Evolutionary conservation across 176 grass and related monocot genomes (phyloP).

Genomic region (Poa pratensis): DNA sequence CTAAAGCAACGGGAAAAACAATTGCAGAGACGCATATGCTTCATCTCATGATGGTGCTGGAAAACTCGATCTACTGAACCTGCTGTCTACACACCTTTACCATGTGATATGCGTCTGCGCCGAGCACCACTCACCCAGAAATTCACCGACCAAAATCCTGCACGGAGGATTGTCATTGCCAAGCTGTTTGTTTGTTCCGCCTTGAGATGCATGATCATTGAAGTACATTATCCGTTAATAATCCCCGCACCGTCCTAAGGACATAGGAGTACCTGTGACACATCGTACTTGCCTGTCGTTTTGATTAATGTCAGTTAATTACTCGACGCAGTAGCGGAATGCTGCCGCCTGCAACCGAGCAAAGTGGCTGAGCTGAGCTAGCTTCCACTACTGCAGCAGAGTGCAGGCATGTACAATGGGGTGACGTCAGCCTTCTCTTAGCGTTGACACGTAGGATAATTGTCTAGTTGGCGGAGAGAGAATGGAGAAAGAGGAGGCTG

Average conservation of each 20-base stretch:
- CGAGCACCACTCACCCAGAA: background rate
- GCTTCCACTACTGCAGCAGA: constrained; percentile 44
- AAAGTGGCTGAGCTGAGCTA: constrained; percentile 26
- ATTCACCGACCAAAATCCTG: constrained; percentile 10
- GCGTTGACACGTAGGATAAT: no score
- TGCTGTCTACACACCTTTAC: background rate
- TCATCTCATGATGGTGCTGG: background rate
- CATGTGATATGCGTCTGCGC: background rate
- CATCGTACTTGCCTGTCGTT: background rate
- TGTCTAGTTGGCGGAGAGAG: no score
- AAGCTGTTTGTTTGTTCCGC: background rate
- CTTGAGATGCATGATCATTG: constrained; percentile 24
- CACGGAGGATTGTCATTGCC: background rate
- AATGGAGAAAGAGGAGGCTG: no score
- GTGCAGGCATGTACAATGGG: constrained; percentile 1
- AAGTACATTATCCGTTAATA: constrained; percentile 47
- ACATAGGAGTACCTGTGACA: background rate
- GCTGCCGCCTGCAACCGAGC: background rate
- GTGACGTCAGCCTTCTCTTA: no score
- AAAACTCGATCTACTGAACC: background rate
- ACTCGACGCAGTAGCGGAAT: background rate
- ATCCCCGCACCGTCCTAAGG: background rate
- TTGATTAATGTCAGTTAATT: constrained; percentile 31
- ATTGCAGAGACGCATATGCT: background rate
- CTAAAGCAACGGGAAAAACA: constrained; percentile 41